Evolutionary conservation across 1,284 basidiomycete genomes (phyloP).

Genomic region (Moesziomyces sp.): DNA sequence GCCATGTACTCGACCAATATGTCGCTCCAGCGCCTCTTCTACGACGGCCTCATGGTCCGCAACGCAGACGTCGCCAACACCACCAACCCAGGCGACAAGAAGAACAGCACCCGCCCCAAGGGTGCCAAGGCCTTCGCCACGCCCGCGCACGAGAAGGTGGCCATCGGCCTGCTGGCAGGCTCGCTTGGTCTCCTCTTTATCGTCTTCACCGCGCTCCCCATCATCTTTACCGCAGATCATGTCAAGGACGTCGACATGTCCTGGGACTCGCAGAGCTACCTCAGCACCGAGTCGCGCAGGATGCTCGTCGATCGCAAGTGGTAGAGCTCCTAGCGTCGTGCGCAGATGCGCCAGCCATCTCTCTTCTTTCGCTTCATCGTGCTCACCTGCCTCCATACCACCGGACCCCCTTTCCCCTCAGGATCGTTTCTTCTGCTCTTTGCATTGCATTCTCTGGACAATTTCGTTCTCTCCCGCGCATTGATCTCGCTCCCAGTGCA

Average conservation of each 20-base stretch:
- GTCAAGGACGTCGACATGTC: slow-evolving; percentile 33
- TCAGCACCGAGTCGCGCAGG: slow-evolving; percentile 41
- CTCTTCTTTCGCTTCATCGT: too few relatives aligned
- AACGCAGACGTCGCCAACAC: slow-evolving; percentile 44
- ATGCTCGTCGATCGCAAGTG: slow-evolving; percentile 52
- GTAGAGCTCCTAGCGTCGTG: slow-evolving; percentile 4
- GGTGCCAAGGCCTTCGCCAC: slow-evolving; percentile 59
- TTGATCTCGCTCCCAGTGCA: background rate
- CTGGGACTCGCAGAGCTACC: slow-evolving; percentile 47
- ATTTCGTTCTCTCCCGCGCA: background rate
- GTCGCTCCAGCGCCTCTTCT: slow-evolving; percentile 44
- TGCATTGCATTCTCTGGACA: background rate
- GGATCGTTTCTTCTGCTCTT: background rate
- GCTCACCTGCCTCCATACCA: background rate
- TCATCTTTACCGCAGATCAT: slow-evolving; percentile 54
- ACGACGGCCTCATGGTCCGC: slow-evolving; percentile 32
- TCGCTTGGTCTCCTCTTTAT: slow-evolving; percentile 44
- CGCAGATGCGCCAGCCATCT: too few relatives aligned
- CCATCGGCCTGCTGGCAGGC: slow-evolving; percentile 56
- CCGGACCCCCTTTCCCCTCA: background rate
- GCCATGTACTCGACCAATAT: slow-evolving; percentile 50
- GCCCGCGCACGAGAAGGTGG: slow-evolving; percentile 56
- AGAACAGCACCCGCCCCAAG: slow-evolving; percentile 21
- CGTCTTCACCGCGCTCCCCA: slow-evolving; percentile 55
- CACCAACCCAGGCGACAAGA: slow-evolving; percentile 51